Evolutionary conservation across 177 flowering plant species (phyloP).

Genomic region (Telopea speciosissima): DNA sequence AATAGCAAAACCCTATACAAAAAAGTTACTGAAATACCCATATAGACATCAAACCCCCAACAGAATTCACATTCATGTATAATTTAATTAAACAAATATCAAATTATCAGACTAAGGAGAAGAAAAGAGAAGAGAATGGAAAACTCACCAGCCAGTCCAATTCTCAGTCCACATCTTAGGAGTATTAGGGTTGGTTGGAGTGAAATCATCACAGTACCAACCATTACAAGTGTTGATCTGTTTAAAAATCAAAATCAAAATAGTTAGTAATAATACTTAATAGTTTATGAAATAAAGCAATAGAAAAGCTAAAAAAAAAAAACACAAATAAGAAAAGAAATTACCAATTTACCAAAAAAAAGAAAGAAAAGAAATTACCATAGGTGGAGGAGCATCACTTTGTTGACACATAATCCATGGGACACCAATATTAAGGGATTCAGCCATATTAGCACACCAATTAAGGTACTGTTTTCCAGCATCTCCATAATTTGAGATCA

Average conservation of each 20-base stretch:
- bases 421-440: slow-evolving; percentile 2
- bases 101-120: background rate
- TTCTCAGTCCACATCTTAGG: slow-evolving; percentile 1
- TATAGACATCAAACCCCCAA: too few relatives aligned
- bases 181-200: background rate
- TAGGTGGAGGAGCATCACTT: slow-evolving; percentile 6
- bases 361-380: background rate
- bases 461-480: slow-evolving; percentile 4
- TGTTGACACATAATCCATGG: slow-evolving; percentile 17
- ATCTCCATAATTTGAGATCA: slow-evolving; percentile 3
- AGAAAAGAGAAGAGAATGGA: background rate
- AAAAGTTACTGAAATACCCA: too few relatives aligned
- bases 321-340: background rate
- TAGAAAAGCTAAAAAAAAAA: background rate
- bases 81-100: background rate
- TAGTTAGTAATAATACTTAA: too few relatives aligned
- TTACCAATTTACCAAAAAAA: too few relatives aligned
- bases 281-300: too few relatives aligned
- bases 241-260: background rate
- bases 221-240: slow-evolving; percentile 10
- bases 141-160: slow-evolving; percentile 1
- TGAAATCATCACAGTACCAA: slow-evolving; percentile 1
- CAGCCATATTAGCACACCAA: slow-evolving; percentile 10
- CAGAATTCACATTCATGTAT: background rate
- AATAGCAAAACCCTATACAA: too few relatives aligned